These are phyloP conservation scores for Cercospora sp. DNA, from an alignment of 2,329 filamentous ascomycete species.

Conservation along the genomic window DNA sequence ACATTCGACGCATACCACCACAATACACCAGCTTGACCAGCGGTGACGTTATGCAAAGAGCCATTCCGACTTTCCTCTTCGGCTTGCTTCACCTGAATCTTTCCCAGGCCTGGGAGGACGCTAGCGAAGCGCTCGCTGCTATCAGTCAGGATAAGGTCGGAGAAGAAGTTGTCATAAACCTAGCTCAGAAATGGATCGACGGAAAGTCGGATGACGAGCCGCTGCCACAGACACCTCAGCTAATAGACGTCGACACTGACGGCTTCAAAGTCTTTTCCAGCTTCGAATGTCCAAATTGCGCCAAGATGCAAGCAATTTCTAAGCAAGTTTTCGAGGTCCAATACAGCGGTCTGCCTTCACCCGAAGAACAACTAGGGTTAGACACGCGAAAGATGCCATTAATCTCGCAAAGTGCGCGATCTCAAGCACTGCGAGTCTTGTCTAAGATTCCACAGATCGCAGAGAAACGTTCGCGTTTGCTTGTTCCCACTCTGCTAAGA, in stretches of 20 bases:
- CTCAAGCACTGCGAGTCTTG: conserved; percentile 78
- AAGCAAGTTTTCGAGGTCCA: conserved; percentile 55
- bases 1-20: conserved; percentile 73
- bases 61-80: conserved; percentile 81
- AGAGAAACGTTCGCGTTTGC: conserved; percentile 78
- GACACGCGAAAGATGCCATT: conserved; percentile 20
- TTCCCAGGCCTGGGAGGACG: conserved; percentile 83
- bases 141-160: conserved; percentile 70
- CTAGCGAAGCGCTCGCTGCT: conserved; percentile 70
- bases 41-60: conserved; percentile 65
- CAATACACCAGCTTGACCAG: conserved; percentile 61
- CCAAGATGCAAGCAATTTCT: conserved; percentile 57
- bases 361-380: conserved; percentile 23
- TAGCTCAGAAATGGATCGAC: conserved; percentile 75
- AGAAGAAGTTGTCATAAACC: conserved; percentile 68
- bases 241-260: conserved; percentile 29
- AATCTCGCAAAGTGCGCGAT: conserved; percentile 47
- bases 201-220: conserved; percentile 42
- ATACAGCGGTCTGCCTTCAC: conserved; percentile 34
- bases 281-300: conserved; percentile 81
- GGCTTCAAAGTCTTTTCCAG: conserved; percentile 57
- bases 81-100: conserved; percentile 85
- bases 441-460: conserved; percentile 71
- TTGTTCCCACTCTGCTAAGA: conserved; percentile 82
- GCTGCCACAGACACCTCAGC: neutral